Percentiles rank a stretch among this genome's conserved stretches.
These are phyloP conservation scores for Centrapalus pauciflorus DNA, from an alignment of 129 eudicot genomes.

Conservation along the genomic window DNA sequence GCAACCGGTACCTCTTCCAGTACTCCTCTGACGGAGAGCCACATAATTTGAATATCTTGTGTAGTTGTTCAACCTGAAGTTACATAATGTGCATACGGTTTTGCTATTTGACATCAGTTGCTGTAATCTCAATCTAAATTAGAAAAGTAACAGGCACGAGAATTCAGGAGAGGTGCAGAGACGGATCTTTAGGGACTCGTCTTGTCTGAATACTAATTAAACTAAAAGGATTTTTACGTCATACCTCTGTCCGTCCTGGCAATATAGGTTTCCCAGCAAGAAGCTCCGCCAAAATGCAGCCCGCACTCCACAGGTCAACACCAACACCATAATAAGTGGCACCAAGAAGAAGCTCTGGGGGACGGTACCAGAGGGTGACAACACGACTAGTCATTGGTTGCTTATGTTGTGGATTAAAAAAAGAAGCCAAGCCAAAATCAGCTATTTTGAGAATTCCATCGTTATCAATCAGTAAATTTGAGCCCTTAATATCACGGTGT, in stretches of 20 bases:
- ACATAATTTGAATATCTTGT: conserved; percentile 76
- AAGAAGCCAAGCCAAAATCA: conserved; percentile 58
- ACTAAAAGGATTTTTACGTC: background rate
- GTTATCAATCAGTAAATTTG: conserved; percentile 46
- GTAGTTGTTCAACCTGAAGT: conserved; percentile 67
- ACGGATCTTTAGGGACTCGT: background rate
- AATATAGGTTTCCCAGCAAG: conserved; percentile 38
- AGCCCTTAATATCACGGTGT: conserved; percentile 61
- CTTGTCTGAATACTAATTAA: background rate
- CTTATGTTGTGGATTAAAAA: conserved; percentile 39
- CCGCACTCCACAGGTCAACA: conserved; percentile 44
- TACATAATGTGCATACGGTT: too few species aligned
- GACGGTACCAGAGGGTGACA: conserved; percentile 45
- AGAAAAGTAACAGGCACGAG: background rate
- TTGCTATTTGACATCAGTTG: background rate
- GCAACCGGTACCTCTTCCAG: conserved; percentile 76
- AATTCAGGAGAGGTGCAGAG: background rate
- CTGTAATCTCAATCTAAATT: background rate
- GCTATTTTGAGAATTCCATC: conserved; percentile 47
- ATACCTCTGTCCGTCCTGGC: conserved; percentile 40
- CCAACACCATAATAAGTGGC: conserved; percentile 33
- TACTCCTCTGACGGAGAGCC: conserved; percentile 90
- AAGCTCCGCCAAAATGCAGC: conserved; percentile 43
- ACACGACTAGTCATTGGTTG: conserved; percentile 53
- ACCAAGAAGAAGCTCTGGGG: conserved; percentile 40